A percentile compares a stretch with the other conserved stretches of the same genome.
Conservation (phyloP, 345 rosid genomes). For the Ceriops tagal region DNA sequence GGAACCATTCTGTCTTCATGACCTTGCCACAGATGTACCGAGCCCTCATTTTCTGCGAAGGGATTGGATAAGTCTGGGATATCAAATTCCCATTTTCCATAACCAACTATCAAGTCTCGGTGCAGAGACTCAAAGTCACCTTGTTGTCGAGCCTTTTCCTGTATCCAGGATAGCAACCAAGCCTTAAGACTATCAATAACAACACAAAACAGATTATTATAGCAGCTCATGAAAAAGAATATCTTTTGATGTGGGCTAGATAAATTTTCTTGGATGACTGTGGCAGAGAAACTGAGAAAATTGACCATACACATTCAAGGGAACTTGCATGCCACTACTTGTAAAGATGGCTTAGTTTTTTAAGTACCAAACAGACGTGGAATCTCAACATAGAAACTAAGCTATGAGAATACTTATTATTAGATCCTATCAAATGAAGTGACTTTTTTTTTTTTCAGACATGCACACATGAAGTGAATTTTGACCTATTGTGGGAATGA, state of each 20-base stretch:
- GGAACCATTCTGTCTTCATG: constrained; percentile 62
- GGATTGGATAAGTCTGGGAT: constrained; percentile 62
- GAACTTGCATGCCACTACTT: not conserved
- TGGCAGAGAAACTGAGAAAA: too few species aligned
- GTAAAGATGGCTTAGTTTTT: not conserved
- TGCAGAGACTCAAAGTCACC: constrained; percentile 59
- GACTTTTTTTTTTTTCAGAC: too few species aligned
- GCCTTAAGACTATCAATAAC: not conserved
- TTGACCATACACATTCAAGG: not conserved
- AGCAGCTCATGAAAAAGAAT: too few species aligned
- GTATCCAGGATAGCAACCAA: constrained; percentile 12
- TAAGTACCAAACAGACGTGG: not conserved
- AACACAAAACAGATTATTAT: not conserved
- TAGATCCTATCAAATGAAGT: too few species aligned
- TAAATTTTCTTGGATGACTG: too few species aligned
- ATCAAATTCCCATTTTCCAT: constrained; percentile 76
- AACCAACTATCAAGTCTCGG: constrained; percentile 58
- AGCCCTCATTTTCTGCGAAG: constrained; percentile 46
- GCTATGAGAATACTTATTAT: too few species aligned
- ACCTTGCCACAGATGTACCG: constrained; percentile 78
- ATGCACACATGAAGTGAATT: too few species aligned
- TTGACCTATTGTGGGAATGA: not conserved
- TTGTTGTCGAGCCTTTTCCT: constrained; percentile 66
- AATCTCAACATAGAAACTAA: too few species aligned
- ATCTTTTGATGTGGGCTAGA: too few species aligned